Evolutionary conservation across 2,329 filamentous ascomycete species (phyloP).

Genomic region (Sclerotinia subarctica): DNA sequence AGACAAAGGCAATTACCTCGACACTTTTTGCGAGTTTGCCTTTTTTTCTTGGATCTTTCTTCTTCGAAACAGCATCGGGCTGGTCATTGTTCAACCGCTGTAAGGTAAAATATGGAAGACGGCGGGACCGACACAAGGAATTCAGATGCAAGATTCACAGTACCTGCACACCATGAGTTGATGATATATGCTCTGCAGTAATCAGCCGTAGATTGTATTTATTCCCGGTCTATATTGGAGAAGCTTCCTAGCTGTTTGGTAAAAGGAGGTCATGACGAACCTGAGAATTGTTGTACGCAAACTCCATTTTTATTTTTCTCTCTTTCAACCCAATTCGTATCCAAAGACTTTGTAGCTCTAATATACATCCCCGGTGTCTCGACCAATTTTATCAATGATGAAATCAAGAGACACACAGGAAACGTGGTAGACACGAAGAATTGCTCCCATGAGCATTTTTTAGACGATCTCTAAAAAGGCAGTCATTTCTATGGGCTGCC

Average conservation of each 20-base stretch:
- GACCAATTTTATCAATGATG: conserved; percentile 68
- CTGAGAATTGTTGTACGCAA: neutral
- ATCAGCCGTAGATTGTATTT: neutral
- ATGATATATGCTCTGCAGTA: neutral
- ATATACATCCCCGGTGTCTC: conserved; percentile 72
- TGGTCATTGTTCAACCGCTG: neutral
- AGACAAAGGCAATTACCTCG: neutral
- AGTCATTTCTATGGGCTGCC: conserved; percentile 74
- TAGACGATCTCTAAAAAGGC: conserved; percentile 79
- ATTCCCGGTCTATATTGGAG: neutral
- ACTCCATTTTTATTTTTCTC: neutral
- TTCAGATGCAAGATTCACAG: no score
- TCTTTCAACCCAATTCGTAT: conserved; percentile 40
- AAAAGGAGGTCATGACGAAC: neutral
- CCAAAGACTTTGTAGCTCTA: conserved; percentile 52
- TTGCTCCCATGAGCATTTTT: conserved; percentile 79
- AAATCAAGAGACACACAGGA: conserved; percentile 84
- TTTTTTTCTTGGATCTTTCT: neutral
- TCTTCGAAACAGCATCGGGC: neutral
- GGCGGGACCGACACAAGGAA: neutral
- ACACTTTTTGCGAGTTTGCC: neutral
- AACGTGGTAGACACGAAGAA: conserved; percentile 84
- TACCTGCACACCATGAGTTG: neutral
- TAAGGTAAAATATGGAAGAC: neutral
- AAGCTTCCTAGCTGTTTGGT: no score